Conservation (phyloP, 768 basidiomycete genomes). For the Auricularia cornea region DNA sequence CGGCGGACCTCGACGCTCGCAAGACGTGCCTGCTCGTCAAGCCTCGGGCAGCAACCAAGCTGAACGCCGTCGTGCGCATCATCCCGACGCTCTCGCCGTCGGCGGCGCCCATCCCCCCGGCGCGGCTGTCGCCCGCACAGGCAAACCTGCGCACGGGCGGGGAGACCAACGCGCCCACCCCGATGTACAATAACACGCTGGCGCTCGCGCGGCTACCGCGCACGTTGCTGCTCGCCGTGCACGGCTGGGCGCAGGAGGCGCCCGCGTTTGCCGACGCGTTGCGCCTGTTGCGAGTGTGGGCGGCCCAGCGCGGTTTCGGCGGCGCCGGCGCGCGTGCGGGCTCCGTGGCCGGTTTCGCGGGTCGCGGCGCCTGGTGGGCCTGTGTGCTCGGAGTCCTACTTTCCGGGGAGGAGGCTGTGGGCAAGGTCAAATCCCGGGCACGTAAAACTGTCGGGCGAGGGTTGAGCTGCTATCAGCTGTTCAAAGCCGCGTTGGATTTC, state of each 20-base stretch:
- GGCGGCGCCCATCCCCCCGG: conserved; percentile 56
- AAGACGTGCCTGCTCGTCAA: conserved; percentile 49
- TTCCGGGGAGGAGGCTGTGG: conserved; percentile 52
- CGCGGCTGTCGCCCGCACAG: conserved; percentile 64
- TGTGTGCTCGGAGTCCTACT: conserved; percentile 52
- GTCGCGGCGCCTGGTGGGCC: conserved; percentile 56
- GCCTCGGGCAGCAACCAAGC: conserved; percentile 60
- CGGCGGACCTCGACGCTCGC: conserved; percentile 51
- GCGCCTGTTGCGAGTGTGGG: conserved; percentile 82
- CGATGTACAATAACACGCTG: conserved; percentile 71
- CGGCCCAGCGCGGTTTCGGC: conserved; percentile 72
- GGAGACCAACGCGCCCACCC: conserved; percentile 42
- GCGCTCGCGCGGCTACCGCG: conserved; percentile 32
- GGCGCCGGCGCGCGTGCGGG: conserved; percentile 8
- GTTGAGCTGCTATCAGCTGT: conserved; percentile 83
- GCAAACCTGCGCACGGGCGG: conserved; percentile 47
- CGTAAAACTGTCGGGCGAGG: conserved; percentile 64
- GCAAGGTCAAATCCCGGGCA: conserved; percentile 15
- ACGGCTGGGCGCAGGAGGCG: conserved; percentile 39
- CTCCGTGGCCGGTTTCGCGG: conserved; percentile 50
- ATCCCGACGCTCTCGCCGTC: conserved; percentile 54
- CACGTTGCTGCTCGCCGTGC: conserved; percentile 46
- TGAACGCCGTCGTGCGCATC: conserved; percentile 64
- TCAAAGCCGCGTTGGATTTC: conserved; percentile 78
- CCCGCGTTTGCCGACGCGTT: conserved; percentile 67